Evolutionary conservation across 2,329 filamentous ascomycete species (phyloP), one percentile per base, ranked within the genome.

Genomic region (Talaromyces sp.): DNA sequence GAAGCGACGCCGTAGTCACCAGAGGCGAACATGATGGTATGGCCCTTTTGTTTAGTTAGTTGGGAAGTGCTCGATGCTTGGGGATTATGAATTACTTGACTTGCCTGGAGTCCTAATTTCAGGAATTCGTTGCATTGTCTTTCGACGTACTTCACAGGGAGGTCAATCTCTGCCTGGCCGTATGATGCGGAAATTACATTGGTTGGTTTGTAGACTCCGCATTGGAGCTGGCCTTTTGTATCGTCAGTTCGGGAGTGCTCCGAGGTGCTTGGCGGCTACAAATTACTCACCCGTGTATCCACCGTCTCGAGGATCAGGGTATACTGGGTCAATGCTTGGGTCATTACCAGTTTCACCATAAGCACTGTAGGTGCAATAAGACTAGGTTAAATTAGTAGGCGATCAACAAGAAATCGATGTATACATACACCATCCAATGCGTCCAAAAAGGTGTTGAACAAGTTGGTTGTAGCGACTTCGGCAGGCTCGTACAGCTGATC

Each of bases 161-260:
- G 77, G 25, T 83, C 82, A 5, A 76, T 74, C 73, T 88, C 86
- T 51, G 82, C 79, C 49, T 82, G 82, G 56, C 84, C 84, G 71
- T 87, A 87, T 3, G 82, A 85, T 68, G 88, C 84, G 43, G 80
- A 82, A 67, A 86, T 81, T 6, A 87, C 85, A 67, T 86, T 85
- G 10, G 85, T 84, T 2, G 84, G 83, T 69, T 81, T 78, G 75
- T 82, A 85, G 22, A 82, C 77, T 7, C 81, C 82, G 65, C 82
- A 84, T 68, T 82, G 77, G 13, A 81, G 74, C 40, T 72, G 64
- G 62, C 71, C 70, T 36, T 15, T 27, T 17, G 13, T 56, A 25
- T 43, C 15, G 22, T 59, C 19, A 58, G 56, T 29, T 29, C 19
- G 15, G 25, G 5, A 5, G 34, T 43, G 7, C 40, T 43, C 17